Percentiles rank a stretch among this genome's conserved stretches.
Evolutionary conservation across 768 basidiomycete genomes (phyloP).

Genomic region (Naganishia kalamii): DNA sequence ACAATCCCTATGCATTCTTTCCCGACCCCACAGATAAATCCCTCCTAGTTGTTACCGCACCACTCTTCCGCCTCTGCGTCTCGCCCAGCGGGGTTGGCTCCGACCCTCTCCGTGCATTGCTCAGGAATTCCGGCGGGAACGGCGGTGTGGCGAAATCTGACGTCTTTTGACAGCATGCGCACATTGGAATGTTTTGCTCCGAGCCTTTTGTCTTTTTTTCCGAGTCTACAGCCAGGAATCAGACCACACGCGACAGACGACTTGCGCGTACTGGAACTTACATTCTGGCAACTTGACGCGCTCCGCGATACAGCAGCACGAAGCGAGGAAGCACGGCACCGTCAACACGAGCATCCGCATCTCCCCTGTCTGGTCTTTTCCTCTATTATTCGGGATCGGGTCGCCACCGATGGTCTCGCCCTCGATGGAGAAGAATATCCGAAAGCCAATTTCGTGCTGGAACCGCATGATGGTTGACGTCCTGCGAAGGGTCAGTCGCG

Average conservation of each 20-base stretch:
- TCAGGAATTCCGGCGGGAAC: neutral
- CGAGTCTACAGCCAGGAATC: neutral
- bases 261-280: neutral
- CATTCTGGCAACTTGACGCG: neutral
- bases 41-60: neutral
- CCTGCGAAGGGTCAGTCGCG: neutral
- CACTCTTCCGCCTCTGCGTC: neutral
- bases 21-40: neutral
- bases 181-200: neutral
- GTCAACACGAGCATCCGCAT: conserved; percentile 4
- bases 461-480: conserved; percentile 8
- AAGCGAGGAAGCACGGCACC: conserved; percentile 5
- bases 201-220: conserved; percentile 7
- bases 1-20: neutral
- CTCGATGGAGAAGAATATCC: conserved; percentile 11
- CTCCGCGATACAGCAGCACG: conserved; percentile 6
- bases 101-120: neutral
- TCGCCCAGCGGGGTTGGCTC: neutral
- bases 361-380: neutral
- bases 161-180: conserved; percentile 12
- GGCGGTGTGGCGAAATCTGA: neutral
- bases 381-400: neutral
- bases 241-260: neutral
- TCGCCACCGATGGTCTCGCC: conserved; percentile 8
- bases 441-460: neutral